These are phyloP conservation scores for Termitomyces sp. DNA, from an alignment of 768 basidiomycete species.

Conservation along the genomic window DNA sequence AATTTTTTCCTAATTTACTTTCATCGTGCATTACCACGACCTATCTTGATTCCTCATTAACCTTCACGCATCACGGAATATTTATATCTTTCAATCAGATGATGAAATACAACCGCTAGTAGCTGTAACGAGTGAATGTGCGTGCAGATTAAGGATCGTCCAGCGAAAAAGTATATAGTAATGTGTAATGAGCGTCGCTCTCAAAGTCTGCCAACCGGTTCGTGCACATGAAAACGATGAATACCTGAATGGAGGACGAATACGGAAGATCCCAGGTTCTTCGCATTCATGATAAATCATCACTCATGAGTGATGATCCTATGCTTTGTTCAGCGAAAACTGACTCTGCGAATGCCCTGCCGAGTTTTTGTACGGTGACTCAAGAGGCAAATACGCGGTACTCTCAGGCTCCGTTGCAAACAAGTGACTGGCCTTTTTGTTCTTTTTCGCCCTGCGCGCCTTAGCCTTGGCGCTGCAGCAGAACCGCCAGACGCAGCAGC, in stretches of 20 bases:
- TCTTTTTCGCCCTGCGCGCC: constrained; percentile 19
- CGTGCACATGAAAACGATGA: neutral
- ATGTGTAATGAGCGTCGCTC: constrained; percentile 4
- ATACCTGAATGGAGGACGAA: neutral
- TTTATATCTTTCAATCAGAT: neutral
- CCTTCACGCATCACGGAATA: neutral
- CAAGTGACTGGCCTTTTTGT: constrained; percentile 11
- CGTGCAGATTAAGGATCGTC: constrained; percentile 12
- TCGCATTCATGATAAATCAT: neutral
- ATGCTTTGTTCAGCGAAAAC: constrained; percentile 9
- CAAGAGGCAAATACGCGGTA: constrained; percentile 26
- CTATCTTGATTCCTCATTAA: neutral
- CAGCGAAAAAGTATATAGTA: constrained; percentile 7
- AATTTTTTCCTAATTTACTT: neutral
- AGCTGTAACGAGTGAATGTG: neutral
- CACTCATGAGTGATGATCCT: neutral
- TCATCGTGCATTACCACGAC: neutral
- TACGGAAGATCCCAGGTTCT: neutral
- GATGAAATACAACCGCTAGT: constrained; percentile 7
- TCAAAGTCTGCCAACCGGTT: neutral
- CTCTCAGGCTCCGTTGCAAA: constrained; percentile 20
- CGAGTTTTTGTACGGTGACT: constrained; percentile 7
- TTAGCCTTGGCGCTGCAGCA: constrained; percentile 34
- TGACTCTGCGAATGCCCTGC: constrained; percentile 8
- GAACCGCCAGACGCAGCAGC: constrained; percentile 53